Base-by-base conservation (phyloP, 805 yeast species). In the Suhomyces faveliae region DNA sequence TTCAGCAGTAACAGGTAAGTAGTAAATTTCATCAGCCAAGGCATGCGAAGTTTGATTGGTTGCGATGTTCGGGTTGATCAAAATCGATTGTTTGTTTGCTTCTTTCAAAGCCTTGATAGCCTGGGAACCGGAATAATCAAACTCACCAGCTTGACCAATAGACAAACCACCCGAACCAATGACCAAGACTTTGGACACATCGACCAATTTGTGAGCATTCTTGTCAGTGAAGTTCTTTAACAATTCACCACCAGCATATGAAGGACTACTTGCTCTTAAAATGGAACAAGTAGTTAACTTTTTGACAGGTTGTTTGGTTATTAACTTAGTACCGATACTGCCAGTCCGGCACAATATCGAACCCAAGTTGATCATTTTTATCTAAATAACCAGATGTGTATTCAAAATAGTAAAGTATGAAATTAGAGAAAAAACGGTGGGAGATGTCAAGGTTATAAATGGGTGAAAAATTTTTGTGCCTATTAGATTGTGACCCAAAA, bases 121-220 rank as follows among this genome's bases (percentile, higher is more conserved):
- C 73, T 91, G 98, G 20, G 97, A 91, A 49, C 98, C 96, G 47
- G 96, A 86, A 69, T 92, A 92, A 71, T 92, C 98, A 61, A 92
- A 92, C 73, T 92, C 98, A 61, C 98, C 98, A 45, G 98, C 98
- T 73, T 92, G 98, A 51, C 98, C 98, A 66, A 92, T 92, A 46
- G 96, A 87, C 48, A 92, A 77, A 45, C 98, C 99, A 62, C 99
- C 99, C 6, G 98, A 92, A 9, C 99, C 99, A 63, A 92, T 87
- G 46, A 92, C 88, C 48, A 92, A 78, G 6, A 94, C 98, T 61
- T 87, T 87, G 53, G 83, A 74, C 24, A 89, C 96, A 52, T 89
- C 95, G 38, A 89, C 96, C 45, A 89, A 73, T 51, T 80, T 72
- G 47, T 80, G 81, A 40, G 82, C 80, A 54, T 83, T 75, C 52